These are phyloP conservation scores for Desmodesmus armatus DNA, from an alignment of 139 green algal species.

Conservation along the genomic window DNA sequence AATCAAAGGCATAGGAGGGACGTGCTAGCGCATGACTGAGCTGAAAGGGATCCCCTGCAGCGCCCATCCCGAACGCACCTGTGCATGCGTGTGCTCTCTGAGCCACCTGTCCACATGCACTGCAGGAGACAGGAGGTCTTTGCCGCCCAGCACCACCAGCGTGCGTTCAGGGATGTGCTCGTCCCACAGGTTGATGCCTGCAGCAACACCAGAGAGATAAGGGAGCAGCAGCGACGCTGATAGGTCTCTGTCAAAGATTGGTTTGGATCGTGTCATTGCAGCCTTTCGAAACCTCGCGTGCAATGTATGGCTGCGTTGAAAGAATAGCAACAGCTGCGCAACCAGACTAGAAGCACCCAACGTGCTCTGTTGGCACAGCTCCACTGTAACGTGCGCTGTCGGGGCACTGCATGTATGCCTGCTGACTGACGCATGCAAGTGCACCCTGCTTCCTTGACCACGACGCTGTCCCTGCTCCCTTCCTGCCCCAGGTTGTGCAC, in stretches of 20 bases:
- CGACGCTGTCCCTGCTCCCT: not conserved
- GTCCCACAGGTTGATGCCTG: conserved; percentile 45
- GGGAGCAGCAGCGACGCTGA: not conserved
- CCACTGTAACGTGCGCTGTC: not conserved
- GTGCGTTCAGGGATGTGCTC: conserved; percentile 30
- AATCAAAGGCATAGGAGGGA: too few species aligned
- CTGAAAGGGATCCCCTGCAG: too few species aligned
- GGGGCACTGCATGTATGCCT: not conserved
- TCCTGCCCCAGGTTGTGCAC: not conserved
- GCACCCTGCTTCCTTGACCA: not conserved
- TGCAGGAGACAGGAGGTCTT: conserved; percentile 26
- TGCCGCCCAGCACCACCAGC: conserved; percentile 31
- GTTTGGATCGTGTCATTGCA: not conserved
- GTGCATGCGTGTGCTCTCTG: conserved; percentile 6
- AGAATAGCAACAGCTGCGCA: not conserved
- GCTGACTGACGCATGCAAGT: not conserved
- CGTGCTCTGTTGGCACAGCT: not conserved
- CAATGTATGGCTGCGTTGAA: not conserved
- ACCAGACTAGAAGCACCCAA: not conserved
- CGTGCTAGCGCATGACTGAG: too few species aligned
- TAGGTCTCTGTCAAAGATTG: not conserved
- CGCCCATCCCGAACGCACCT: too few species aligned
- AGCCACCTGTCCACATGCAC: conserved; percentile 15
- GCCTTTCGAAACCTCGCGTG: not conserved
- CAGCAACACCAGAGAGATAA: not conserved